A percentile compares a stretch with the other conserved stretches of the same genome.
phyloP scores from a whole-genome alignment of 306 rosid species.

The Vicia villosa region DNA sequence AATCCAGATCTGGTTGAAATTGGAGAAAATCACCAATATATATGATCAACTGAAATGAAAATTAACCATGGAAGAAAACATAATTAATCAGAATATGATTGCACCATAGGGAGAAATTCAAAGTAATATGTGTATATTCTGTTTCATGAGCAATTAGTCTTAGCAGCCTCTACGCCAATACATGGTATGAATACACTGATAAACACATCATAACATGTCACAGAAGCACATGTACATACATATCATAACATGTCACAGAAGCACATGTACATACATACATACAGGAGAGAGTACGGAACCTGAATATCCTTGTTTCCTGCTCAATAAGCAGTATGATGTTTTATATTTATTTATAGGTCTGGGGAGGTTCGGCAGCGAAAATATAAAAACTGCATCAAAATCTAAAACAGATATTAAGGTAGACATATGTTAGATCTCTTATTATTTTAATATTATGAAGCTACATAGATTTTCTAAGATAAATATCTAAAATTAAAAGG shows the following conservation, averaged over 20 bases:
- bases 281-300: constrained; percentile 41
- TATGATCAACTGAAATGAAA: constrained; percentile 8
- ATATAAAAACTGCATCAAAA: constrained; percentile 68
- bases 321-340: constrained; percentile 33
- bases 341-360: constrained; percentile 1
- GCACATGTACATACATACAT: too few relatives aligned
- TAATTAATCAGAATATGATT: too few relatives aligned
- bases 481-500: constrained; percentile 46
- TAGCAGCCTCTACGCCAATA: background rate
- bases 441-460: background rate
- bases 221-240: background rate
- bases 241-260: too few relatives aligned
- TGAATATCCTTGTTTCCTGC: constrained; percentile 40
- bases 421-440: constrained; percentile 19
- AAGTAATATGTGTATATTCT: background rate
- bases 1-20: constrained; percentile 17
- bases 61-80: constrained; percentile 12
- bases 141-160: background rate
- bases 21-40: constrained; percentile 13
- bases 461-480: constrained; percentile 11
- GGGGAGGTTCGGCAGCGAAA: constrained; percentile 35
- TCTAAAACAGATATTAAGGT: constrained; percentile 54
- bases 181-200: background rate
- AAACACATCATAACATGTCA: constrained; percentile 3
- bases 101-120: too few relatives aligned